phyloP scores from a whole-genome alignment of 208 protist genomes.

The Lotmaria passim region DNA sequence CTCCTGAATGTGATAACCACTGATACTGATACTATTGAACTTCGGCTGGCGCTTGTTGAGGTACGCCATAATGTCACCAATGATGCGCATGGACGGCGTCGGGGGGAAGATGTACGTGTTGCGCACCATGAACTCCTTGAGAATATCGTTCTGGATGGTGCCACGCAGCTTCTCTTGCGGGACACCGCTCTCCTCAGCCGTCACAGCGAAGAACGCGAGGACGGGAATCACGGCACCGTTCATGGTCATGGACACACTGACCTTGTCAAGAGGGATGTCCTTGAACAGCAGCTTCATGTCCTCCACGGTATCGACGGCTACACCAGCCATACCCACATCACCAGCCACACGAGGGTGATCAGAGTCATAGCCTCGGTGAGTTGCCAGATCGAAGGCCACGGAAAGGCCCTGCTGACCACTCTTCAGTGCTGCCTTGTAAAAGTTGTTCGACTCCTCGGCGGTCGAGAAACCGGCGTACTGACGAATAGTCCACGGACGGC shows the following conservation, averaged over 20 bases:
- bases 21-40: constrained; percentile 96
- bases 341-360: constrained; percentile 93
- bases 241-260: constrained; percentile 98
- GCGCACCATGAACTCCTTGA: constrained; percentile 98
- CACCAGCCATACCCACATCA: constrained; percentile 98
- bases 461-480: constrained; percentile 96
- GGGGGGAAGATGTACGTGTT: constrained; percentile 98
- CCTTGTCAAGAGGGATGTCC: constrained; percentile 94
- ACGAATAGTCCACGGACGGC: constrained; percentile 95
- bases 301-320: constrained; percentile 94
- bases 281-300: constrained; percentile 93
- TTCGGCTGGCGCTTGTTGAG: constrained; percentile 93
- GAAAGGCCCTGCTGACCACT: constrained; percentile 94
- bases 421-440: constrained; percentile 92
- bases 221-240: constrained; percentile 97
- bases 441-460: constrained; percentile 96
- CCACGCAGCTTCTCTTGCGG: constrained; percentile 85
- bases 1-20: constrained; percentile 98
- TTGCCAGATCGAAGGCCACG: constrained; percentile 97
- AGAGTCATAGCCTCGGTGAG: constrained; percentile 97
- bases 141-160: constrained; percentile 98
- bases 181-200: constrained; percentile 94
- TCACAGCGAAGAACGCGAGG: constrained; percentile 96
- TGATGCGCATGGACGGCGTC: constrained; percentile 93
- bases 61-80: constrained; percentile 96